Base-by-base conservation (phyloP, 1,284 basidiomycete species). In the Porogramme epimiltina region DNA sequence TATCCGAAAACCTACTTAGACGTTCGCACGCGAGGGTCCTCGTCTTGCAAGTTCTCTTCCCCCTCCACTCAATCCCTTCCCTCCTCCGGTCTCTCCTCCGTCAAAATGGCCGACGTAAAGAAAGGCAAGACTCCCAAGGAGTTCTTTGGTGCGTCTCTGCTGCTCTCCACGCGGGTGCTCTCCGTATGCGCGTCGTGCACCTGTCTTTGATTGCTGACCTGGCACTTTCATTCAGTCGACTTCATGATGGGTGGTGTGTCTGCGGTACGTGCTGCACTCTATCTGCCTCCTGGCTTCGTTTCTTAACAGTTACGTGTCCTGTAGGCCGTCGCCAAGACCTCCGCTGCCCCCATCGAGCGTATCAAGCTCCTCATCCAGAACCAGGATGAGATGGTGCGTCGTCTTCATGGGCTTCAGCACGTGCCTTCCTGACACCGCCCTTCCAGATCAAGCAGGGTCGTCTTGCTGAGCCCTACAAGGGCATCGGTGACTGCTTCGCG, bases 331-430 rank as follows among this genome's bases (percentile, higher is more conserved):
- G 90, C 95, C 54, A 98, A 98, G 85, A 98, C 95, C 60, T 91
- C 90, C 64, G 95, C 95, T 66, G 95, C 95, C 59, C 95, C 96
- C 78, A 98, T 98, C 70, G 95, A 98, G 86, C 94, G 95, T 73
- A 95, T 98, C 78, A 98, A 94, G 87, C 87, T 98, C 69, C 80
- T 98, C 71, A 91, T 98, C 64, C 95, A 98, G 79, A 98, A 98
- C 81, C 95, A 98, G 80, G 90, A 92, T 83, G 90, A 92, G 79
- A 93, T 93, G 90, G 89, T 87, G 25, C 18, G 76, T 49, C 37
- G 46, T 13, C 26, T 44, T 34, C n/a, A n/a, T n/a, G n/a, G n/a
- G n/a, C n/a, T n/a, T n/a, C n/a, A n/a, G n/a, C n/a, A n/a, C n/a
- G n/a, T n/a, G n/a, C n/a, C n/a, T n/a, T n/a, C n/a, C n/a, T n/a